Base-by-base conservation (phyloP, 1,139 yeast species). In the Magnusiomyces sp. region DNA sequence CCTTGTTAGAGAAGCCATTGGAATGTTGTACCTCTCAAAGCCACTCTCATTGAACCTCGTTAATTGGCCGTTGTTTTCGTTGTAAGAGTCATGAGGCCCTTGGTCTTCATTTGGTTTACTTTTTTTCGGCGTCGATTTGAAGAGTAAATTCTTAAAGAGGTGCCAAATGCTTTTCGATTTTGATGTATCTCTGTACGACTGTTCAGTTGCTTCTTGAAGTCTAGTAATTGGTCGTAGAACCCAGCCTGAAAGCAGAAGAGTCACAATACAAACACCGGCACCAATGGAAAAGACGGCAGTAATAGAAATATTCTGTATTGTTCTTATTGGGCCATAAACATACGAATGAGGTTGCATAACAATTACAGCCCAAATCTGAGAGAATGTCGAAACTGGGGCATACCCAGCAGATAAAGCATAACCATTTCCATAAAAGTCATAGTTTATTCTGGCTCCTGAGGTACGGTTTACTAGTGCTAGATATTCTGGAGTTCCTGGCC, bases 271-370 rank as follows among this genome's bases (percentile, higher is more conserved):
- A 75, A 89, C 81, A 50, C 85, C 81, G 0, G 72, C 84, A 1
- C 95, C 95, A 31, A 87, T 80, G 1, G 86, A 89, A 47, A 89
- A 72, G 37, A 88, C 88, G 1, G 89, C 81, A 2, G 94, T 95
- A 44, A 84, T 74, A 53, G 88, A 80, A 55, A 88, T 84, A 56
- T 79, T 78, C 4, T 85, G 75, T 48, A 90, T 70, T 54, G 73
- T 76, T 29, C 75, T 69, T 2, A 84, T 74, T 1, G 97, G 95
- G 1, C 71, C 75, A 62, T 79, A 72, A 60, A 89, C 87, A 1
- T 69, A 74, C 0, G 71, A 58, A 55, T 79, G 76, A 1, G 73
- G 65, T 62, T 88, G 95, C 55, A 81, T 80, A 11, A 89, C 79
- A 0, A 83, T 67, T 1, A 89, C 81, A 29, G 81, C 76, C 96